A percentile compares a stretch with the other conserved stretches of the same genome.
Conservation (phyloP, 2,329 filamentous ascomycete genomes). For the Exophiala alcalophila region DNA sequence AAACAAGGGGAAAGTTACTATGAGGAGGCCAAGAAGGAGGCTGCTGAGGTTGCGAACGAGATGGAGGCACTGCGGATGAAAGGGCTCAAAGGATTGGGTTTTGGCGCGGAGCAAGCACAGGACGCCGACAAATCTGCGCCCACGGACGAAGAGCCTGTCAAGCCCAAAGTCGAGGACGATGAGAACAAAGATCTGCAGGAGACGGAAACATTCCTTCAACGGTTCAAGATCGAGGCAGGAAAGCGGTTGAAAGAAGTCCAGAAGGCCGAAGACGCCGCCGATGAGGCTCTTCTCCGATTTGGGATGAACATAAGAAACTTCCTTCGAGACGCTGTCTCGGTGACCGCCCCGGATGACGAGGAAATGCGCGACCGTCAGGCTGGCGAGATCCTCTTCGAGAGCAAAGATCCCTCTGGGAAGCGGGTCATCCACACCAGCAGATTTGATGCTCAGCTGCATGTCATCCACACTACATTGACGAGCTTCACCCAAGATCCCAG, state of each 20-base stretch:
- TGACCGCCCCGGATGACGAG: conserved; percentile 66
- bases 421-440: conserved; percentile 91
- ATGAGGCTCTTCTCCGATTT: conserved; percentile 90
- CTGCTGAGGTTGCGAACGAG: conserved; percentile 79
- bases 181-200: conserved; percentile 40
- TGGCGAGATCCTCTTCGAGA: conserved; percentile 78
- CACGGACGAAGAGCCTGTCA: conserved; percentile 31
- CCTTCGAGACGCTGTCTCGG: conserved; percentile 82
- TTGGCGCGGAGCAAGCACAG: conserved; percentile 26
- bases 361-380: conserved; percentile 36
- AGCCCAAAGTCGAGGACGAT: conserved; percentile 28
- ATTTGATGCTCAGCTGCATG: conserved; percentile 92
- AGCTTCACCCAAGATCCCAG: conserved; percentile 80
- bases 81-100: conserved; percentile 30
- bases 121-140: conserved; percentile 34
- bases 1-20: conserved; percentile 92
- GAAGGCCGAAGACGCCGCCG: conserved; percentile 88
- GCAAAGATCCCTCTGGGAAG: conserved; percentile 83
- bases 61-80: conserved; percentile 67
- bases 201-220: conserved; percentile 66
- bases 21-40: conserved; percentile 78
- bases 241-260: conserved; percentile 86
- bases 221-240: conserved; percentile 72
- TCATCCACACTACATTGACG: conserved; percentile 81
- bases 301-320: conserved; percentile 87